phyloP scores from a whole-genome alignment of 2,329 filamentous ascomycete species.

The Zymoseptoria brevis region DNA sequence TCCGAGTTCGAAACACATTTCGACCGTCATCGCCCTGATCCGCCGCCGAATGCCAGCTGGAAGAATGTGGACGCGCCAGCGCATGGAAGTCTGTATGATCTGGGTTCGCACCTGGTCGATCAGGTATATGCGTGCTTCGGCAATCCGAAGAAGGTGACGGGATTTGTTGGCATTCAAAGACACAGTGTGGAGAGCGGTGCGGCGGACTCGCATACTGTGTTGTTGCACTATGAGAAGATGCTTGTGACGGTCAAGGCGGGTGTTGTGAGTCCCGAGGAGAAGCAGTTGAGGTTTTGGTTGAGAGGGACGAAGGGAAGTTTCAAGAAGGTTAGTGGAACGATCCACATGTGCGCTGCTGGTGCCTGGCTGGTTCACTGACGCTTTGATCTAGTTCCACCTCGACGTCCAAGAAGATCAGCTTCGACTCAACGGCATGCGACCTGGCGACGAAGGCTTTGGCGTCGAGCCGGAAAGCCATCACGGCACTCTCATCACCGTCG shows the following conservation, averaged over 20 bases:
- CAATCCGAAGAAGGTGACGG: constrained; percentile 58
- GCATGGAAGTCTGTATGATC: constrained; percentile 62
- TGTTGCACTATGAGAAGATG: constrained; percentile 60
- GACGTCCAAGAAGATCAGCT: constrained; percentile 67
- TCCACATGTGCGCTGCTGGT: no score
- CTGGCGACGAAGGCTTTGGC: constrained; percentile 57
- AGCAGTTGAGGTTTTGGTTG: constrained; percentile 70
- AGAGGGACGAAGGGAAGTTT: constrained; percentile 66
- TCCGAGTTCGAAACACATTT: constrained; percentile 75
- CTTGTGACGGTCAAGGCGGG: constrained; percentile 63
- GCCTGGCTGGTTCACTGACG: no score
- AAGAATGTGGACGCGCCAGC: constrained; percentile 59
- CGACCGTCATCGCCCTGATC: constrained; percentile 60
- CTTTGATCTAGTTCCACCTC: constrained; percentile 40
- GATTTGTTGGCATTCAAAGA: constrained; percentile 59
- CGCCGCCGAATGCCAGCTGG: constrained; percentile 48
- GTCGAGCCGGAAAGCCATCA: constrained; percentile 52
- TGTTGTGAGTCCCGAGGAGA: constrained; percentile 58
- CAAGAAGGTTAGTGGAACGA: constrained; percentile 46
- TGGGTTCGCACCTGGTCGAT: constrained; percentile 69
- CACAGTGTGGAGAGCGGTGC: constrained; percentile 39
- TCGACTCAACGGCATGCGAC: constrained; percentile 53
- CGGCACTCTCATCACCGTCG: constrained; percentile 52
- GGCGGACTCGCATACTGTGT: constrained; percentile 49
- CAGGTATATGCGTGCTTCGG: constrained; percentile 66